These are phyloP conservation scores for Beauveria medogensis DNA, from an alignment of 2,329 filamentous ascomycete species.

Conservation along the genomic window DNA sequence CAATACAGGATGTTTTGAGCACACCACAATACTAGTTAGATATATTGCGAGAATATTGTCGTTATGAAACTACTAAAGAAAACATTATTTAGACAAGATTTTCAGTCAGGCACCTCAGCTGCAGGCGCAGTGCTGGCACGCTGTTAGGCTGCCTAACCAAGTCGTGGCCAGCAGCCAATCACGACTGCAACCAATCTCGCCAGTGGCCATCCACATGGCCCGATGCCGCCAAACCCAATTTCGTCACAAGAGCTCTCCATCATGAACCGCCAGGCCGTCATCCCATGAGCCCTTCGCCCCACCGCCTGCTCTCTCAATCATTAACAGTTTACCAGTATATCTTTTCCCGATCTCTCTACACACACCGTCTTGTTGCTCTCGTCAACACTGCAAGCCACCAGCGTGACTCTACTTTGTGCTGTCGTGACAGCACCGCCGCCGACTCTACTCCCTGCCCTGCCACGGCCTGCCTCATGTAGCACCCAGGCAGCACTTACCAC, in stretches of 20 bases:
- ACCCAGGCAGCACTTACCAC: constrained; percentile 4
- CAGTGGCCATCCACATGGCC: constrained; percentile 7
- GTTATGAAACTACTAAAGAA: background rate
- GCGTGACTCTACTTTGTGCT: background rate
- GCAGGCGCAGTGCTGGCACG: background rate
- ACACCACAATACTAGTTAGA: no score
- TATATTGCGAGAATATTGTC: no score
- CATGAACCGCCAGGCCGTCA: constrained; percentile 2
- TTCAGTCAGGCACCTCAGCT: background rate
- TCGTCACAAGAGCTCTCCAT: constrained; percentile 11
- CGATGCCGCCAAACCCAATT: constrained; percentile 10
- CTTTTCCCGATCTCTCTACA: background rate
- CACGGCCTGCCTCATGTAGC: background rate
- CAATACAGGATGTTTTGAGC: no score
- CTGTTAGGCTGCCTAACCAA: background rate
- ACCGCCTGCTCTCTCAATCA: background rate
- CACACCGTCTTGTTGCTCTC: background rate
- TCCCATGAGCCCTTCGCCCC: constrained; percentile 9
- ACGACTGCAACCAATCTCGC: background rate
- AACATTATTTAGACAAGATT: no score
- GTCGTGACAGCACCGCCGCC: background rate
- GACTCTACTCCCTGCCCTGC: background rate
- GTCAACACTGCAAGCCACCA: background rate
- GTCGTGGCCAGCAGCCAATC: background rate
- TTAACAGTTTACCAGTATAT: no score